Percentiles rank a stretch among this genome's conserved stretches.
phyloP scores from a whole-genome alignment of 768 basidiomycete genomes.

The Kwoniella shandongensis region DNA sequence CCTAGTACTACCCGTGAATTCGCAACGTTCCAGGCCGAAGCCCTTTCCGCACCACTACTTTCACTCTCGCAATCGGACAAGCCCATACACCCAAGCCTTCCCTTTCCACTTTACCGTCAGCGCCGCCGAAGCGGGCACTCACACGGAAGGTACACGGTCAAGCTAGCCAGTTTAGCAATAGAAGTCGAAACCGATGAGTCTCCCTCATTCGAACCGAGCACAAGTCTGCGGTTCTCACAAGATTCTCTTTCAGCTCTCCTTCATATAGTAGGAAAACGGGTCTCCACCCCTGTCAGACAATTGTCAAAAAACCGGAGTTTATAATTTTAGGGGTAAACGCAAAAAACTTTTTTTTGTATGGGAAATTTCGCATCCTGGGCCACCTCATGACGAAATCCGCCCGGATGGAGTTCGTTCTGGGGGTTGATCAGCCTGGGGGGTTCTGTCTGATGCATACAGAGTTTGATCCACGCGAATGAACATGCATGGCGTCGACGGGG shows the following conservation, averaged over 20 bases:
- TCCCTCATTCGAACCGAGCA: neutral
- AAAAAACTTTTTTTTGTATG: constrained; percentile 13
- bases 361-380: constrained; percentile 13
- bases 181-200: neutral
- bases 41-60: too few relatives aligned
- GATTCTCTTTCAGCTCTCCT: neutral
- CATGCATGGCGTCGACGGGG: too few relatives aligned
- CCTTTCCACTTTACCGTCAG: constrained; percentile 7
- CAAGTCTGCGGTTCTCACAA: neutral
- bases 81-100: neutral
- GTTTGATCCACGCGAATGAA: too few relatives aligned
- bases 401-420: constrained; percentile 8
- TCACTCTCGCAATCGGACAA: neutral
- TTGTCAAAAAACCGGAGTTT: constrained; percentile 8
- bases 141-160: constrained; percentile 4
- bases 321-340: constrained; percentile 17
- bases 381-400: neutral
- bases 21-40: constrained; percentile 4
- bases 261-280: constrained; percentile 12
- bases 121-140: constrained; percentile 9
- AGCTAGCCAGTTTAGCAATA: constrained; percentile 7
- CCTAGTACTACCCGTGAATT: neutral
- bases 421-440: neutral
- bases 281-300: constrained; percentile 3
- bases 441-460: too few relatives aligned